Evolutionary conservation across 331 rosid genomes (phyloP), one percentile per base, ranked within the genome.

Genomic region (Spiraea crenata): DNA sequence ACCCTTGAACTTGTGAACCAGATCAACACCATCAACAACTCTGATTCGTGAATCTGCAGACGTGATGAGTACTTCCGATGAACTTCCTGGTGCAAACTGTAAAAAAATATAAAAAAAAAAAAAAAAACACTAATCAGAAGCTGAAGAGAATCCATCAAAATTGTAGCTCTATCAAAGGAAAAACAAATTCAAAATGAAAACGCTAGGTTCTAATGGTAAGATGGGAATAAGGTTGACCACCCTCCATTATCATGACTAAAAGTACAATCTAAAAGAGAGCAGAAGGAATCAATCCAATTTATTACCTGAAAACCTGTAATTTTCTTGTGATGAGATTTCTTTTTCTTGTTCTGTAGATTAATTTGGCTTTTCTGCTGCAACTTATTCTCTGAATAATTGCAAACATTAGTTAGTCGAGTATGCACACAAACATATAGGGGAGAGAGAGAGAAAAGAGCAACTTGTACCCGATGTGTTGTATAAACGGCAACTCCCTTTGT

Each of bases 61-160:
- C 25, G 99, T 88, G 77, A 95, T 84, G 69, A 95, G 87, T 71
- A 91, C 91, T 77, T 95, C 98, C 51, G 98, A 81, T 57, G 96
- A 89, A 82, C 96, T 95, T 78, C 98, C 99, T 7, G 96, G 98
- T 71, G 93, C 92, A 88, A 95, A 95, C 99, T 95, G 96, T 85
- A 74, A 69, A 78, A 54, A n/a, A n/a, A n/a, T n/a, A 25, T 25
- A 25, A 25, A 0, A 25, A 25, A 0, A 25, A 25, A 0, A 25
- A 25, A 0, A 25, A 25, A 37, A n/a, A 65, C 80, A 77, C 81
- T 46, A 35, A 63, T 85, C 72, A 85, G 85, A 54, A 65, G 69
- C 80, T 59, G 58, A 64, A 75, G 61, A 62, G 17, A 48, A 65
- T 50, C 70, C 55, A 48, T 41, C 49, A 62, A 38, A 39, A 57